Evolutionary conservation across 2,329 filamentous ascomycete genomes (phyloP), one percentile per base, ranked within the genome.

Genomic region (Apiospora koreana): DNA sequence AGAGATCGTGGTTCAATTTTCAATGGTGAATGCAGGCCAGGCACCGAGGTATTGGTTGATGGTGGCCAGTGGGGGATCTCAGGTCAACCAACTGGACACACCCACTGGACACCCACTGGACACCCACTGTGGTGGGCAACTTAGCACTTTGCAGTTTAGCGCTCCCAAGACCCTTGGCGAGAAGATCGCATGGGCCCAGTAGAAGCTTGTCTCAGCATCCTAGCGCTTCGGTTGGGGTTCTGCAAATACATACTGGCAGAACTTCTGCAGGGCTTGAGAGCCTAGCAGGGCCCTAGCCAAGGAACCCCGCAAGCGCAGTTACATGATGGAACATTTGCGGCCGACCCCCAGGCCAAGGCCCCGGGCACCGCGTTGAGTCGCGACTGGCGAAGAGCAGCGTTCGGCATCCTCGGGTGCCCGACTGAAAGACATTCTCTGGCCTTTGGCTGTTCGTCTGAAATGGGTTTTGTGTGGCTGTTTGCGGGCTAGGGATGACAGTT

Each of bases 191-290:
- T 18, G 54, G 48, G 54, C 25, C 31, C 54, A 9, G 54, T 9
- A n/a, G 54, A 62, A 62, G 54, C 54, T 62, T 62, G 54, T 62
- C 54, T 62, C 54, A 62, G 54, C 50, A 58, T 58, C 50, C 50
- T 58, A 58, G 50, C 48, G 50, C 54, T 10, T 21, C 28, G 31
- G 50, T 31, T 16, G n/a, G 21, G 12, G 12, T 16, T 16, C 14
- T 12, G 12, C 16, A 18, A 4, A n/a, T n/a, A n/a, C n/a, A n/a
- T n/a, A n/a, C n/a, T n/a, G n/a, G n/a, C n/a, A n/a, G n/a, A n/a
- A n/a, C n/a, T 43, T 43, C 14, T 43, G n/a, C 46, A 50, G 45
- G 45, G 8, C 46, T 35, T 35, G 3, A 8, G 4, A 35, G 35
- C 35, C 23, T 23, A 14, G n/a, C 50, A 62, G 54, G 54, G 54